Evolutionary conservation across 345 rosid species (phyloP).

Genomic region (Boechera divaricarpa): DNA sequence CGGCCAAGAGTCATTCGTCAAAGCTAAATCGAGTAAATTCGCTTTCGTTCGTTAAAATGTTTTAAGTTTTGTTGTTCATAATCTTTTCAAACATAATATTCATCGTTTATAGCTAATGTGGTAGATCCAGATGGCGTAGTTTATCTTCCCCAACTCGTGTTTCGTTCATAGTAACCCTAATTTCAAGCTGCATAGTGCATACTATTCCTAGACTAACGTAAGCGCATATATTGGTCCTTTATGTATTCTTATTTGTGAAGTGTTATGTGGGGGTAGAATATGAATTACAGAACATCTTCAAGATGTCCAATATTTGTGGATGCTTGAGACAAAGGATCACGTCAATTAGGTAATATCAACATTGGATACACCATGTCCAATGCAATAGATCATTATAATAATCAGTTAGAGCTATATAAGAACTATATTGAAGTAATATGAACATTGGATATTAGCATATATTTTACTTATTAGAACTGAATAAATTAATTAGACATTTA

Average conservation of each 20-base stretch:
- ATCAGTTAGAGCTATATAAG: too few relatives aligned
- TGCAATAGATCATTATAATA: too few relatives aligned
- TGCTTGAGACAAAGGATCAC: neutral
- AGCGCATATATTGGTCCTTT: neutral
- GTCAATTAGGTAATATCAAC: neutral
- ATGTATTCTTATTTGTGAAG: neutral
- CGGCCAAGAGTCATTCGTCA: neutral
- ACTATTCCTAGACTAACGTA: neutral
- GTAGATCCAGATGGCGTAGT: constrained; percentile 16
- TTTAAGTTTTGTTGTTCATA: neutral
- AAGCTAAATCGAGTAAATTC: neutral
- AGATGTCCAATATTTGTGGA: constrained; percentile 15
- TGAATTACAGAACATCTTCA: constrained; percentile 10
- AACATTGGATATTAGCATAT: neutral
- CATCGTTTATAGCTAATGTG: neutral
- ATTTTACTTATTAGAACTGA: neutral
- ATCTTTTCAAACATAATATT: neutral
- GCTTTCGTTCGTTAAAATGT: neutral
- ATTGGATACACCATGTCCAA: neutral
- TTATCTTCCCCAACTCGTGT: constrained; percentile 25
- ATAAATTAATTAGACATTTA: neutral
- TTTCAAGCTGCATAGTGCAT: neutral
- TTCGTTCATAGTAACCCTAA: constrained; percentile 6
- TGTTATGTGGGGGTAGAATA: neutral
- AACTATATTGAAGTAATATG: neutral